These are phyloP conservation scores for Cryptococcus amylolentus DNA, from an alignment of 1,284 basidiomycete species.

Conservation along the genomic window DNA sequence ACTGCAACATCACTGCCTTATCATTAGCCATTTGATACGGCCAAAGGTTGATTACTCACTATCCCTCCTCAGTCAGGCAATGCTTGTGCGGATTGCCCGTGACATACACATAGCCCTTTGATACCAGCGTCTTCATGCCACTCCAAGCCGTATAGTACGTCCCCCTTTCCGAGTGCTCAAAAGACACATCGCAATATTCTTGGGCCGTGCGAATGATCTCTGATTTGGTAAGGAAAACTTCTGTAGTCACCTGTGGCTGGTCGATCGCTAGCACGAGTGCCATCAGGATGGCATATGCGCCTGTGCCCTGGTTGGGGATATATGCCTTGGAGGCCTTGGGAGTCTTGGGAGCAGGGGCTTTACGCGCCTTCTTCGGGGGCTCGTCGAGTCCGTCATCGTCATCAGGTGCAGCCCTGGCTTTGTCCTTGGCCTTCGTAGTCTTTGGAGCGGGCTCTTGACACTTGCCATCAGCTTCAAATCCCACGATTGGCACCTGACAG, in stretches of 20 bases:
- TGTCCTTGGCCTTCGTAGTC: constrained; percentile 14
- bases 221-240: constrained; percentile 38
- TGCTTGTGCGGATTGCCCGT: constrained; percentile 45
- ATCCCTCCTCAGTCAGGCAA: constrained; percentile 46
- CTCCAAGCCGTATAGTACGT: constrained; percentile 45
- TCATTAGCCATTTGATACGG: not conserved
- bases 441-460: not conserved
- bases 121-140: constrained; percentile 43
- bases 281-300: constrained; percentile 45
- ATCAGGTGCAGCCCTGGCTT: constrained; percentile 8
- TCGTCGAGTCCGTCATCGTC: not conserved
- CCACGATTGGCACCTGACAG: no score
- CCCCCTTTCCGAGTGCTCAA: constrained; percentile 42
- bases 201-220: constrained; percentile 41
- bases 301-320: constrained; percentile 39
- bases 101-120: constrained; percentile 41
- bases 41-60: constrained; percentile 28
- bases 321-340: constrained; percentile 22
- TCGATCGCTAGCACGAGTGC: constrained; percentile 39
- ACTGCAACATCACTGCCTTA: constrained; percentile 35
- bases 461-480: no score
- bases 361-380: constrained; percentile 7
- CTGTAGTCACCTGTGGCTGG: constrained; percentile 24
- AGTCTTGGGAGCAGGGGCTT: constrained; percentile 10
- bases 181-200: constrained; percentile 37